Evolutionary conservation across 768 basidiomycete genomes (phyloP).

Genomic region (Tulasnella sp.): DNA sequence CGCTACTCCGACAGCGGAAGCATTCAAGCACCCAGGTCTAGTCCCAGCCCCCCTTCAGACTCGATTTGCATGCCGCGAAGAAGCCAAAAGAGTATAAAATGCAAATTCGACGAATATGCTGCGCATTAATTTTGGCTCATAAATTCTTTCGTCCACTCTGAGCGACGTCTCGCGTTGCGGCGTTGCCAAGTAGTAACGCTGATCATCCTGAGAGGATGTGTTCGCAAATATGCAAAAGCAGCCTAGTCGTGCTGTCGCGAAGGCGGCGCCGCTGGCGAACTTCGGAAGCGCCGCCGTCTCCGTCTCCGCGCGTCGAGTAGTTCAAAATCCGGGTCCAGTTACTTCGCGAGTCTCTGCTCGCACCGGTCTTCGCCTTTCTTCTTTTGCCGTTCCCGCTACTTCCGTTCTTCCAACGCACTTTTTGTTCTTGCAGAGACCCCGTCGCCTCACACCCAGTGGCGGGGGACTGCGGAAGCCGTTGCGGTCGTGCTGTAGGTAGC

Average conservation of each 20-base stretch:
- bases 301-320: neutral
- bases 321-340: no score
- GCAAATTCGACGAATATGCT: no score
- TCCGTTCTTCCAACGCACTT: neutral
- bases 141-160: no score
- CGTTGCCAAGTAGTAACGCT: neutral
- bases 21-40: no score
- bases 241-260: no score
- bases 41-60: no score
- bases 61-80: no score
- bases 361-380: neutral
- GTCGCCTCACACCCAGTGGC: neutral
- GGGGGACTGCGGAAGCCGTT: neutral
- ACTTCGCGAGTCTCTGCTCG: no score
- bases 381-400: neutral
- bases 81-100: neutral
- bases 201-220: neutral
- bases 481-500: neutral
- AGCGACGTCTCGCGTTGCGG: no score
- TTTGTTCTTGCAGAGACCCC: neutral
- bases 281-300: constrained; percentile 5
- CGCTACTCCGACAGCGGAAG: neutral
- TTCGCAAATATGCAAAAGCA: neutral
- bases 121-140: no score
- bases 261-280: neutral